Evolutionary conservation across 257 asterid genomes (phyloP), one percentile per base, ranked within the genome.

Genomic region (Ballota nigra): DNA sequence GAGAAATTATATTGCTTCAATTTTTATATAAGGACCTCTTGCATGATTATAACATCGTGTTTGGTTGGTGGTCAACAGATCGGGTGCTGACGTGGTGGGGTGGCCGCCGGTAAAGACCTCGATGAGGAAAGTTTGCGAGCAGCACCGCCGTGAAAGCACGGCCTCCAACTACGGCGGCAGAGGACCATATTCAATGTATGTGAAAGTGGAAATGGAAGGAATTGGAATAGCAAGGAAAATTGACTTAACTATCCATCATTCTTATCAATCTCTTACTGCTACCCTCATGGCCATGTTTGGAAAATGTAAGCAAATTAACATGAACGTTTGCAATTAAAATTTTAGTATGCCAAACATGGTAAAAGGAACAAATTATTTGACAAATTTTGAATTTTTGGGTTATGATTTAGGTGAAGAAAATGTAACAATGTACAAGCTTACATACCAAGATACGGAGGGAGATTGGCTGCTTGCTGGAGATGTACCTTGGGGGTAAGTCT

Each of bases 161-260:
- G 53, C 71, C 67, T 13, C 47, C 26, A 80, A 81, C 75, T 77
- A 55, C 3, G 87, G 84, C 20, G 52, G 51, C 31, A 45, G 77
- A 3, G 66, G 72, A 6, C 29, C 41, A 9, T 63, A 58, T 15
- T 83, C 81, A 1, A 73, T 24, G 81, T 85, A 72, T 8, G 89
- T 89, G 78, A 89, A 89, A 63, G 96, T 85, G 68, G 86, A 82
- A 75, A 89, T 89, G 96, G 96, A 89, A 31, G 93, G 96, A 6
- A 72, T 83, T 8, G 93, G 88, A 57, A 89, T 87, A 60, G 88
- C 81, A 33, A 89, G 96, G 43, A 89, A 89, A 71, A 43, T 89
- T 45, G 85, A 89, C 62, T 49, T 89, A 1, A 73, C 69, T 15
- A 72, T 31, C 18, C 78, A 83, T 52, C 74, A n/a, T 11, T 86